Percentiles rank a stretch among this genome's conserved stretches.
These are phyloP conservation scores for Collybiopsis luxurians DNA, from an alignment of 768 basidiomycete genomes.

Conservation along the genomic window DNA sequence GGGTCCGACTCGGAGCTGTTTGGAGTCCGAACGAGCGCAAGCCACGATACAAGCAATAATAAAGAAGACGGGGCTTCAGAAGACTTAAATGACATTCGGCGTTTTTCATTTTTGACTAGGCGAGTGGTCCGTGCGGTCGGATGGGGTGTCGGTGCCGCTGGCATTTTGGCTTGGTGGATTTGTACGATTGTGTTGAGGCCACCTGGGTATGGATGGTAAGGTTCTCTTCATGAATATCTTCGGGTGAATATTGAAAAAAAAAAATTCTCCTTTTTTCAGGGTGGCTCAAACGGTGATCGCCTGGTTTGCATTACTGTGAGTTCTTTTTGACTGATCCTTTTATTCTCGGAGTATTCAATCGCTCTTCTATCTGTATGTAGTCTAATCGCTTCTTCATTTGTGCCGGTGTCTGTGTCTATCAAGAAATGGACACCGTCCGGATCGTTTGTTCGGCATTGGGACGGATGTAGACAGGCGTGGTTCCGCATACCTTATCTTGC, in stretches of 20 bases:
- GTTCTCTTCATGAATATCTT: background rate
- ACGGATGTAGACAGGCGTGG: constrained; percentile 45
- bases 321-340: constrained; percentile 3
- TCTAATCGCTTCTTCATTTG: background rate
- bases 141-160: constrained; percentile 25
- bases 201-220: constrained; percentile 50
- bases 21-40: too few species aligned
- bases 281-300: constrained; percentile 51
- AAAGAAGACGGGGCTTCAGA: too few species aligned
- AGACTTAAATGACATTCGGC: too few species aligned
- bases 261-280: constrained; percentile 33
- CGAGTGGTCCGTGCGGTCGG: background rate
- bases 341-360: background rate
- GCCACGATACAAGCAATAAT: too few species aligned
- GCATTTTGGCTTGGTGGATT: constrained; percentile 59
- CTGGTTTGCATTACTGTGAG: constrained; percentile 52
- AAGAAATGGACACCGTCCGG: background rate
- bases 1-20: too few species aligned
- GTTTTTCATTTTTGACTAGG: too few species aligned
- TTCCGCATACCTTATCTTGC: constrained; percentile 36
- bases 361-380: background rate
- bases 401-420: too few species aligned
- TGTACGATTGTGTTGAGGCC: constrained; percentile 41
- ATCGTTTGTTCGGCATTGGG: constrained; percentile 31
- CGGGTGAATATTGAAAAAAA: constrained; percentile 5